Evolutionary conservation across 352 stramenopile species (phyloP), one percentile per base, ranked within the genome.

Genomic region (Globisporangium cystogenes): DNA sequence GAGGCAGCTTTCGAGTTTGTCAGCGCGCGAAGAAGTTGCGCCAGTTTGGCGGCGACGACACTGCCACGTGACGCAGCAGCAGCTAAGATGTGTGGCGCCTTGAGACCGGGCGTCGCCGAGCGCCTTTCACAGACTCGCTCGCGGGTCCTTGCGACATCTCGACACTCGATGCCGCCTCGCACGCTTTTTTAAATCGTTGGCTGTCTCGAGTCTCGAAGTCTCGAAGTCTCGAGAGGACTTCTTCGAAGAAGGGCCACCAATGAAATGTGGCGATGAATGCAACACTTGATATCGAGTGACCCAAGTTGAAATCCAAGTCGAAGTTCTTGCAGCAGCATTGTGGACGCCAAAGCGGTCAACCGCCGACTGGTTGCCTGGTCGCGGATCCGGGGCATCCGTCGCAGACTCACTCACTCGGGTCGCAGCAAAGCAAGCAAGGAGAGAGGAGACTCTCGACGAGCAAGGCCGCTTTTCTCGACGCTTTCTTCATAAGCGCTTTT

Each of bases 401-500:
- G 26, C 31, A 39, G 33, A 18, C 33, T 18, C 8, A 8, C n/a
- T n/a, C n/a, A n/a, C n/a, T n/a, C n/a, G n/a, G n/a, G n/a, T n/a
- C n/a, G 29, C 11, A 35, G 29, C 1, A 35, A 39, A 12, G 14
- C 33, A 6, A 39, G 33, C 14, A 39, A 18, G 11, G 11, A 36
- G 31, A 36, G 31, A 36, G 29, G 12, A 8, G 29, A 35, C 27
- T 31, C 31, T 36, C 31, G 14, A 8, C 26, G 26, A 29, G 26
- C 26, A 29, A 29, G 26, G 26, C 26, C 26, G 26, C 26, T 57
- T 42, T 57, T 61, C 55, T 57, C 21, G 55, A 39, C 27, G 20
- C 50, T 62, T 52, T 50, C 54, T 31, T 50, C 53, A 59, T 29
- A 62, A 62, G 26, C 50, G 27, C 29, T 46, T 57, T 53, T 62